Evolutionary conservation across 139 green algal genomes (phyloP), one percentile per base, ranked within the genome.

Genomic region (Micromonas commoda): DNA sequence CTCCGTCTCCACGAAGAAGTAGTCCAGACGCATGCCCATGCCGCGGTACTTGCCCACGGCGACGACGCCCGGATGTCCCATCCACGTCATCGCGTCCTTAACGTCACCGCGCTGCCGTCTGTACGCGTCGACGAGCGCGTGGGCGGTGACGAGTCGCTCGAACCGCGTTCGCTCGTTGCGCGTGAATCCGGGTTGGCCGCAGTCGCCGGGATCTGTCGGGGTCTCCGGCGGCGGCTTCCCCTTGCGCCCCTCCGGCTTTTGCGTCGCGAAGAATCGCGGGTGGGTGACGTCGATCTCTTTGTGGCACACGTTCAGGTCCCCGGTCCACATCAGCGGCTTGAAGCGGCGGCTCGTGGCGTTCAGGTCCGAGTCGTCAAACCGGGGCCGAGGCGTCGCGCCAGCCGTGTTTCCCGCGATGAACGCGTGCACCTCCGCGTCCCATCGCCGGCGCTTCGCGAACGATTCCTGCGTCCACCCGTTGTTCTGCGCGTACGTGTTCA

Each of bases 171-270:
- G 73, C 33, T 79, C 73, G 73, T 70, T 71, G 19, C 4, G n/a
- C 32, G 45, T 79, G 52, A 71, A 79, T 16, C 73, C 73, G 31
- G 73, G 73, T 51, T 79, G 73, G 28, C 73, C 73, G 73, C 73
- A 51, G 60, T 79, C 73, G 32, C 35, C 45, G 34, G 34, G 32
- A 37, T 76, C 37, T 16, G 33, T 2, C 34, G 68, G 21, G 32
- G 32, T 28, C 73, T 37, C 26, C 23, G 73, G 73, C 60, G 16
- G 37, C 28, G 73, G 73, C 73, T 23, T 16, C 13, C 73, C 73
- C 19, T 57, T 57, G 9, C 16, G 9, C 16, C 45, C 45, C 45
- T 57, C 45, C 45, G 45, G 45, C 45, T 57, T 68, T 26, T 39
- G 28, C 38, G 39, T 3, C 52, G 32, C 52, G 60, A 79, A 79